These are phyloP conservation scores for Physcomitrellopsis africana DNA, from an alignment of 225 moss, liverwort and hornwort genomes.

Conservation along the genomic window DNA sequence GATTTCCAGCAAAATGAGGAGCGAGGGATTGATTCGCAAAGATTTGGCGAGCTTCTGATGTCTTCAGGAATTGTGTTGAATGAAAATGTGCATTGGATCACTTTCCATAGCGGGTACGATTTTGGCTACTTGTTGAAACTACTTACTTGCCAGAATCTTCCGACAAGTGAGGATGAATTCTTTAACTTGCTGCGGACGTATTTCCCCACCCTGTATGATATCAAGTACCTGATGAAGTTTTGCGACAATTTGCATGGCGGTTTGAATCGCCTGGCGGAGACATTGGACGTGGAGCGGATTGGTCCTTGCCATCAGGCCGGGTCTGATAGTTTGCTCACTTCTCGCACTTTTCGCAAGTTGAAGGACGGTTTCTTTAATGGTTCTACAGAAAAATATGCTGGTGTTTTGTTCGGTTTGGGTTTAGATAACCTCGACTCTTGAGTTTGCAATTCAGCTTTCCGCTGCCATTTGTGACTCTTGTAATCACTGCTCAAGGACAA, in stretches of 20 bases:
- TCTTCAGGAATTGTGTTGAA: slow-evolving; percentile 92
- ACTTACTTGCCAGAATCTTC: slow-evolving; percentile 85
- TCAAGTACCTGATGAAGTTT: slow-evolving; percentile 94
- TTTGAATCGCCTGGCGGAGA: slow-evolving; percentile 84
- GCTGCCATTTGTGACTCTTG: slow-evolving; percentile 41
- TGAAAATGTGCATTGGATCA: slow-evolving; percentile 93
- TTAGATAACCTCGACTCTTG: slow-evolving; percentile 77
- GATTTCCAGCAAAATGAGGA: slow-evolving; percentile 83
- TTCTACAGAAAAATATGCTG: slow-evolving; percentile 87
- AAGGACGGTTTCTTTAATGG: slow-evolving; percentile 88
- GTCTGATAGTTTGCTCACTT: slow-evolving; percentile 85
- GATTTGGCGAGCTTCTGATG: slow-evolving; percentile 87
- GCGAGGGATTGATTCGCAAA: slow-evolving; percentile 81
- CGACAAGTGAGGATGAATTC: slow-evolving; percentile 73
- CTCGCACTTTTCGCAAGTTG: slow-evolving; percentile 81
- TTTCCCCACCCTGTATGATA: slow-evolving; percentile 91
- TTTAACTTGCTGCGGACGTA: slow-evolving; percentile 87
- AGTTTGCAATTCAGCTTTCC: slow-evolving; percentile 23
- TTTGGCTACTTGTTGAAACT: slow-evolving; percentile 93
- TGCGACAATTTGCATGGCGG: slow-evolving; percentile 93
- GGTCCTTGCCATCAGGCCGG: slow-evolving; percentile 94
- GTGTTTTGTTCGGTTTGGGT: slow-evolving; percentile 95
- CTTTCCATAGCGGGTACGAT: slow-evolving; percentile 90
- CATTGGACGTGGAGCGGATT: slow-evolving; percentile 83
- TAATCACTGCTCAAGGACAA: slow-evolving; percentile 51